These are phyloP conservation scores for Fennellomyces sp. DNA, from an alignment of 371 early-diverging fungal genomes.

Conservation along the genomic window DNA sequence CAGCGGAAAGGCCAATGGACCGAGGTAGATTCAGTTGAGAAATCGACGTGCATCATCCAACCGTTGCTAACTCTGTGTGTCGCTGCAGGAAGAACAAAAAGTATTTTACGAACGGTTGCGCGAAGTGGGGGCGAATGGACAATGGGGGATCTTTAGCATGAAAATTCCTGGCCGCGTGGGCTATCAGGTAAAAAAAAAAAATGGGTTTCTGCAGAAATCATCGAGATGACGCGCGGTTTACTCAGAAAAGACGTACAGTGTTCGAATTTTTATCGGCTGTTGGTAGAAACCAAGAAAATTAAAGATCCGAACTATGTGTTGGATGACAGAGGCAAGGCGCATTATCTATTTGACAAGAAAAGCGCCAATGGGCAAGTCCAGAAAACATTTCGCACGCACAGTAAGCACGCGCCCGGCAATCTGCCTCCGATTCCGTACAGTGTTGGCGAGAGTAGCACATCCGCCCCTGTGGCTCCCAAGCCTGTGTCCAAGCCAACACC, in stretches of 20 bases:
- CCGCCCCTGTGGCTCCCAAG: not conserved
- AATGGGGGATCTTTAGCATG: slow-evolving; percentile 95
- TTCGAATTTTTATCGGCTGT: slow-evolving; percentile 88
- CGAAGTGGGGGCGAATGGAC: slow-evolving; percentile 89
- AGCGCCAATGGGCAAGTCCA: slow-evolving; percentile 73
- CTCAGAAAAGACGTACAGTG: slow-evolving; percentile 54
- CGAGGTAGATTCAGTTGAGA: slow-evolving; percentile 12
- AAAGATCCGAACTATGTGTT: slow-evolving; percentile 87
- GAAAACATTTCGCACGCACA: slow-evolving; percentile 73
- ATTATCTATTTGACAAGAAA: slow-evolving; percentile 83
- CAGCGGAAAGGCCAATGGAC: slow-evolving; percentile 90
- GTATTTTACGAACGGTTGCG: slow-evolving; percentile 77
- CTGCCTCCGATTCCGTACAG: not conserved
- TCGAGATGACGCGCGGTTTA: not conserved
- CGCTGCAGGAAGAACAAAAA: slow-evolving; percentile 79
- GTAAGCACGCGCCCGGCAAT: not conserved
- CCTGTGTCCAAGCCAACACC: too few relatives aligned
- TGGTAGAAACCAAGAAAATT: slow-evolving; percentile 83
- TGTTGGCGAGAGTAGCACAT: slow-evolving; percentile 11
- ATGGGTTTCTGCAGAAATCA: not conserved
- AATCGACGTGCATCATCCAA: slow-evolving; percentile 21
- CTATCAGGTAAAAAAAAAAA: slow-evolving; percentile 66
- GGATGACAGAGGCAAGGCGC: slow-evolving; percentile 85
- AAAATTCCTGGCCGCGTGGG: slow-evolving; percentile 92
- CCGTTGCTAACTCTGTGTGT: too few relatives aligned